Conservation (phyloP, 2,329 filamentous ascomycete species). For the Exophiala mesophila region DNA sequence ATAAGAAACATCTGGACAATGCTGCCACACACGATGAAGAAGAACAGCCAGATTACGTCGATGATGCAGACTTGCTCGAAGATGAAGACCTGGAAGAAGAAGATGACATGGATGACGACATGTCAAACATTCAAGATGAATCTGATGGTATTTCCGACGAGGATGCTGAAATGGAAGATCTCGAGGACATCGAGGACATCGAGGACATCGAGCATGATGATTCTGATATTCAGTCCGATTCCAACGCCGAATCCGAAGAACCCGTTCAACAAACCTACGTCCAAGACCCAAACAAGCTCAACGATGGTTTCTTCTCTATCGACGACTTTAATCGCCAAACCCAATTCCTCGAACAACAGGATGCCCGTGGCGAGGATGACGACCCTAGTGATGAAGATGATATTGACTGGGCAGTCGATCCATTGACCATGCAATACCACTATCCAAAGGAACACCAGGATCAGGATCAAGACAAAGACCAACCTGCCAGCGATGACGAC, state of each 20-base stretch:
- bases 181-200: slow-evolving; percentile 26
- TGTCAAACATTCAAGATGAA: slow-evolving; percentile 12
- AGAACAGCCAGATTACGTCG: slow-evolving; percentile 11
- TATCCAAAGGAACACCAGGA: slow-evolving; percentile 29
- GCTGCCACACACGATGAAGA: slow-evolving; percentile 22
- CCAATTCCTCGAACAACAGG: slow-evolving; percentile 81
- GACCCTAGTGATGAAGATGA: slow-evolving; percentile 80
- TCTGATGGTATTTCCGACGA: slow-evolving; percentile 12
- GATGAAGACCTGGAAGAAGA: slow-evolving; percentile 19
- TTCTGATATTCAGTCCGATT: slow-evolving; percentile 33
- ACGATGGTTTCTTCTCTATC: slow-evolving; percentile 97
- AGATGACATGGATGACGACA: slow-evolving; percentile 7
- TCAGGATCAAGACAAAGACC: slow-evolving; percentile 27
- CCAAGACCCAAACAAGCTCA: slow-evolving; percentile 76
- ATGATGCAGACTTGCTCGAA: slow-evolving; percentile 14
- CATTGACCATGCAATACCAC: slow-evolving; percentile 43
- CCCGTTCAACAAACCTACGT: slow-evolving; percentile 49
- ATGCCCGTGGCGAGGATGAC: slow-evolving; percentile 68
- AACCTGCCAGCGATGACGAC: slow-evolving; percentile 36
- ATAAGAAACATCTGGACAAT: slow-evolving; percentile 10
- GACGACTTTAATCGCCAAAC: slow-evolving; percentile 95
- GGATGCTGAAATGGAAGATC: slow-evolving; percentile 10
- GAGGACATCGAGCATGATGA: slow-evolving; percentile 26
- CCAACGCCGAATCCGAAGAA: slow-evolving; percentile 30
- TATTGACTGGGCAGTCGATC: slow-evolving; percentile 81